Base-by-base conservation (phyloP, 164 flowering plant species). In the Macadamia integrifolia region DNA sequence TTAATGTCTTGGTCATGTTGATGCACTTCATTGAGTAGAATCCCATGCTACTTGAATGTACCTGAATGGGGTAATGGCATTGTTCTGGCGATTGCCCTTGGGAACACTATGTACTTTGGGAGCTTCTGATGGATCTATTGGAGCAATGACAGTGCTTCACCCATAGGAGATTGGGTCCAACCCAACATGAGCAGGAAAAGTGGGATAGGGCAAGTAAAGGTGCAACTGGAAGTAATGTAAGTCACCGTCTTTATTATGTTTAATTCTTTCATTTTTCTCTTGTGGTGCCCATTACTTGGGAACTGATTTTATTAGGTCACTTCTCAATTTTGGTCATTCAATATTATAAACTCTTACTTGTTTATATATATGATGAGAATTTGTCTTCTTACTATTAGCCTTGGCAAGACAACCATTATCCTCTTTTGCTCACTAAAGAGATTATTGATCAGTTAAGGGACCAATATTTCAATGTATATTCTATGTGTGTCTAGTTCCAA, bases 181-280 rank as follows among this genome's bases (percentile, higher is more conserved):
- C 97, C 61, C 79, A 88, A 14, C 86, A 87, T 56, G 98, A 94
- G 76, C 94, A 84, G 72, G 87, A 87, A 10, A 94, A 91, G 75
- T 94, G 98, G 98, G 91, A 88, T 78, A 85, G 83, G 80, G 98
- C 97, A 17, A 70, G 70, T 18, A 88, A 88, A 82, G 95, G 95
- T 70, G 86, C 96, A 69, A 91, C 92, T 9, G 95, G 93, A 61
- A 97, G 98, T 75, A 91, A 80, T 81, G 97, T 88, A 76, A 80
- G 89, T 75, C 60, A 15, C 61, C 29, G 28, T 48, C 60, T 46
- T 73, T 69, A 17, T 9, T 75, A 48, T 2, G 15, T 6, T 52
- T 53, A 53, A 6, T 52, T 67, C 9, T 43, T n/a, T 59, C 13
- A 8, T 14, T 62, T 49, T 46, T 23, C 31, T 18, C 11, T 40